Percentiles rank a stretch among this genome's conserved stretches.
Conservation (phyloP, 306 rosid genomes). For the Castanea mollissima region DNA sequence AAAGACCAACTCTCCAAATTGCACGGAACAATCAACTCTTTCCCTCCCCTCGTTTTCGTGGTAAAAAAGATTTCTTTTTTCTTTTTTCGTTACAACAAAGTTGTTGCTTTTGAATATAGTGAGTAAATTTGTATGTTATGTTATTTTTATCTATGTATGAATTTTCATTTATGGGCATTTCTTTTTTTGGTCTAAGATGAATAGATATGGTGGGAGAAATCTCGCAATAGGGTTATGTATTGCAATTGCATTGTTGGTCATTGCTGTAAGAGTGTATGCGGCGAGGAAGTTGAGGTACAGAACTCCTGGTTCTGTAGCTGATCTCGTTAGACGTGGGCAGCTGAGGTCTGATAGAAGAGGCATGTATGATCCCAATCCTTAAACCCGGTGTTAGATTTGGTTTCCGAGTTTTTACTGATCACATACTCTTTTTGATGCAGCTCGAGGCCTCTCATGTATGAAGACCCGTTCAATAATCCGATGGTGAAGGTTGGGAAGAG, state of each 20-base stretch:
- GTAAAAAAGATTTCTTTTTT: slow-evolving; percentile 3
- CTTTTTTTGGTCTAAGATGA: slow-evolving; percentile 26
- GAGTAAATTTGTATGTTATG: neutral
- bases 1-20: slow-evolving; percentile 32
- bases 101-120: neutral
- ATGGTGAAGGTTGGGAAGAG: slow-evolving; percentile 77
- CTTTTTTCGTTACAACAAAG: neutral
- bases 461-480: slow-evolving; percentile 93
- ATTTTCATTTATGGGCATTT: neutral
- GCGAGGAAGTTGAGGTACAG: slow-evolving; percentile 43
- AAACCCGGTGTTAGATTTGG: neutral
- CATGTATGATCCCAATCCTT: slow-evolving; percentile 78
- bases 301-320: slow-evolving; percentile 86
- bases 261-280: slow-evolving; percentile 33
- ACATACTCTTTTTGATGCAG: slow-evolving; percentile 36
- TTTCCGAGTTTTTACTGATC: neutral
- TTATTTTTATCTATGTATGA: neutral
- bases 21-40: slow-evolving; percentile 29
- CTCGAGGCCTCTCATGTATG: slow-evolving; percentile 80
- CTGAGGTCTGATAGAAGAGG: slow-evolving; percentile 98
- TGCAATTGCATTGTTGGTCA: slow-evolving; percentile 49
- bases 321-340: slow-evolving; percentile 93
- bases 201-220: slow-evolving; percentile 37
- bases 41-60: slow-evolving; percentile 34
- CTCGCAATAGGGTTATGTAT: slow-evolving; percentile 61